Evolutionary conservation across 1,139 yeast genomes (phyloP).

Genomic region (Geotrichum australiense): DNA sequence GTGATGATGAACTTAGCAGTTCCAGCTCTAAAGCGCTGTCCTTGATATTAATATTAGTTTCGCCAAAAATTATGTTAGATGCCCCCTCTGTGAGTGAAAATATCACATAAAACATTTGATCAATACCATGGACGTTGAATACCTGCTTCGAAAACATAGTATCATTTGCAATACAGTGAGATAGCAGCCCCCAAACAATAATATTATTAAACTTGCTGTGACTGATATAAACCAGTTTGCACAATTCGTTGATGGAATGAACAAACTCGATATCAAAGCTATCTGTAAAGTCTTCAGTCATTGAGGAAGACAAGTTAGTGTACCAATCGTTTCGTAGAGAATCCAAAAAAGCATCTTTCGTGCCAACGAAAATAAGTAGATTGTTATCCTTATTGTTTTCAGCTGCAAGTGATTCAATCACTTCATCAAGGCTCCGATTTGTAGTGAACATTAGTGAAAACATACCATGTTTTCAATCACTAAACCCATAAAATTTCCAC

Average conservation of each 20-base stretch:
- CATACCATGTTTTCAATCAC: no score
- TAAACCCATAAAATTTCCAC: no score
- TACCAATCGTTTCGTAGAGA: slow-evolving; percentile 10
- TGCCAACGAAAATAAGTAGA: slow-evolving; percentile 7
- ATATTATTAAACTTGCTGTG: neutral
- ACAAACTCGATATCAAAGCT: slow-evolving; percentile 9
- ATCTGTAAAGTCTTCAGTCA: slow-evolving; percentile 16
- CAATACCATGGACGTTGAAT: slow-evolving; percentile 10
- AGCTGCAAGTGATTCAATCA: slow-evolving; percentile 8
- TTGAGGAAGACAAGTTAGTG: neutral
- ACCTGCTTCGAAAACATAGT: neutral
- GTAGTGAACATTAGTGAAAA: no score
- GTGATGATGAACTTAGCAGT: no score
- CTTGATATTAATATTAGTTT: neutral
- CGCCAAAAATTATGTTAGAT: slow-evolving; percentile 12
- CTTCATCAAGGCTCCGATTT: slow-evolving; percentile 1
- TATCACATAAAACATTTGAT: slow-evolving; percentile 7
- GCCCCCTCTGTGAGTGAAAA: neutral
- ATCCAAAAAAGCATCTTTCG: slow-evolving; percentile 6
- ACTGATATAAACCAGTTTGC: neutral
- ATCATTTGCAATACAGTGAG: no score
- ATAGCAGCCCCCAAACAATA: neutral
- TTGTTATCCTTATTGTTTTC: neutral
- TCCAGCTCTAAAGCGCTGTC: slow-evolving; percentile 7
- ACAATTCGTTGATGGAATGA: slow-evolving; percentile 6